Evolutionary conservation across 108 stramenopile species (phyloP), one percentile per base, ranked within the genome.

Genomic region (Skeletonema marinoi): DNA sequence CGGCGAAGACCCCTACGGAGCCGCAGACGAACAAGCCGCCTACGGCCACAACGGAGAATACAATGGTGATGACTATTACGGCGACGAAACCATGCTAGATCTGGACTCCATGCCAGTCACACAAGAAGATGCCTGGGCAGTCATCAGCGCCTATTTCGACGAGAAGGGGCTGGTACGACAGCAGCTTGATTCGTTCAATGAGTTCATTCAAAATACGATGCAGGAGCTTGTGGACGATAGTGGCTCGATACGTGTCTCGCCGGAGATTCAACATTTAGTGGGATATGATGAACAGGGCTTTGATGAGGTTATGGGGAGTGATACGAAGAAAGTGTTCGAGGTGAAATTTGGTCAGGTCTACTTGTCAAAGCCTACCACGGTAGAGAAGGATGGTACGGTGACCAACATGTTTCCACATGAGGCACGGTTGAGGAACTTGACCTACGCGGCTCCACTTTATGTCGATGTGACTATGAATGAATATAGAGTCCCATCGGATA

Each of bases 141-240:
- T 98, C 16, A 99, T 99, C 73, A 89, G 90, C 30, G 91, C 96
- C 51, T 99, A 98, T 72, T 99, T 99, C 75, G 98, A 96, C 72
- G 98, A 98, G 78, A 99, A 98, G 81, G 99, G 99, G 11, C 88
- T 99, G 17, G 99, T 99, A 25, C 88, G 97, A 36, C 99, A 99
- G 85, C 99, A 99, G 77, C 86, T 99, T 44, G 99, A 99, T 77
- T 98, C 97, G 8, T 99, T 98, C 83, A 98, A 99, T 77, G 95
- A 96, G 75, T 99, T 99, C 83, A 95, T 99, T 69, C 93, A 97
- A 86, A 96, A 98, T 73, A 96, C 96, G 32, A 97, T 99, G 96
- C 97, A 98, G 73, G 98, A 99, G 78, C 71, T 99, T 32, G 98
- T 99, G 60, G 95, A 94, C 74, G 97, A 98, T 65, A 87, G 89